These are phyloP conservation scores for Mortierella hygrophila DNA, from an alignment of 192 early-diverging fungal species.

Conservation along the genomic window DNA sequence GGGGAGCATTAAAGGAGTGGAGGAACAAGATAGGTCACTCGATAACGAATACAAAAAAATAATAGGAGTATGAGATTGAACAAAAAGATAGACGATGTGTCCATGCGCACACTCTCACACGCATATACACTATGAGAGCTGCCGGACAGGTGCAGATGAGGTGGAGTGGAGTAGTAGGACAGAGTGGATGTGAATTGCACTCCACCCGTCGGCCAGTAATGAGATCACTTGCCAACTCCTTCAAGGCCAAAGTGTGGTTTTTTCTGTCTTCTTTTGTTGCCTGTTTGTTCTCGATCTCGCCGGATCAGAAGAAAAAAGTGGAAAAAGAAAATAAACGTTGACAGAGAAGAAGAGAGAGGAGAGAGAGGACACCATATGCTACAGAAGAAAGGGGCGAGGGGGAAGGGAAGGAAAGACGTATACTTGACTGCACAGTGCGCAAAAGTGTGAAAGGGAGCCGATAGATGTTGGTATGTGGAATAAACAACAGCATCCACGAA, in stretches of 20 bases:
- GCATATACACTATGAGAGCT: not conserved
- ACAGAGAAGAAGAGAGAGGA: not conserved
- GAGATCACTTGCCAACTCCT: not conserved
- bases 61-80: not conserved
- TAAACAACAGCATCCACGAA: not conserved
- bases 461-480: slow-evolving; percentile 6
- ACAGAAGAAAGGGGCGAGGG: not conserved
- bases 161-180: not conserved
- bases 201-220: not conserved
- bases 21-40: not conserved
- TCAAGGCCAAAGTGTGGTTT: not conserved
- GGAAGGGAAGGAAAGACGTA: not conserved
- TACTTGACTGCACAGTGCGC: not conserved
- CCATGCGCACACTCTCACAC: not conserved
- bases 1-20: not conserved
- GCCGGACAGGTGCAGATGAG: not conserved
- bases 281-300: not conserved
- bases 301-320: not conserved
- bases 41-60: not conserved
- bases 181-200: not conserved
- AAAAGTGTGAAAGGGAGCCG: not conserved
- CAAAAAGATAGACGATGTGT: not conserved
- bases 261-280: not conserved
- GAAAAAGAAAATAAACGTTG: slow-evolving; percentile 6
- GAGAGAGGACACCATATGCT: not conserved